Percentiles rank a stretch among this genome's conserved stretches.
Evolutionary conservation across 2,329 filamentous ascomycete genomes (phyloP).

Genomic region (Fusarium azukiicola): DNA sequence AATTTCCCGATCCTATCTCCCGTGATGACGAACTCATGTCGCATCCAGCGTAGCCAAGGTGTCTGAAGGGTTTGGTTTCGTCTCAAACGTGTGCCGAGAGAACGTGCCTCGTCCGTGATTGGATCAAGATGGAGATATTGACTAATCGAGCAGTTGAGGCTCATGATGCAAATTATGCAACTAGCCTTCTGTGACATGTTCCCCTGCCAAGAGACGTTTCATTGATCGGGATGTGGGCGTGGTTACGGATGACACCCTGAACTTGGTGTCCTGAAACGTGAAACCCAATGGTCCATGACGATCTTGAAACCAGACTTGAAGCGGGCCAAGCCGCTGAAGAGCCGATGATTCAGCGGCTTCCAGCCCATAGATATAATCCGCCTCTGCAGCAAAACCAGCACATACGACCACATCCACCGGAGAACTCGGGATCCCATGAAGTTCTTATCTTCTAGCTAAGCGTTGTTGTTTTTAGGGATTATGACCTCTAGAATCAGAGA

Average conservation of each 20-base stretch:
- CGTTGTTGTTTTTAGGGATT: too few relatives aligned
- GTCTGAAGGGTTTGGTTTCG: conserved; percentile 15
- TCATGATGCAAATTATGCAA: conserved; percentile 2
- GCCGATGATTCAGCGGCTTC: not conserved
- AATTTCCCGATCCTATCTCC: not conserved
- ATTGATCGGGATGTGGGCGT: conserved; percentile 11
- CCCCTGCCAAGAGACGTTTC: not conserved
- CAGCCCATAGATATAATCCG: not conserved
- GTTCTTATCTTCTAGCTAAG: too few relatives aligned
- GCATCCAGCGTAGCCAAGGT: conserved; percentile 9
- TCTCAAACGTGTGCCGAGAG: conserved; percentile 19
- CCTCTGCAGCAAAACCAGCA: too few relatives aligned
- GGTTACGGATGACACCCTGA: not conserved
- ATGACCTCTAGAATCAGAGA: too few relatives aligned
- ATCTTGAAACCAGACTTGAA: conserved; percentile 11
- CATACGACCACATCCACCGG: too few relatives aligned
- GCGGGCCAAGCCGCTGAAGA: not conserved
- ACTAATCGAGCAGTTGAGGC: not conserved
- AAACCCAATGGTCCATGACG: not conserved
- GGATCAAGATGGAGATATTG: not conserved
- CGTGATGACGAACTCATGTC: conserved; percentile 12
- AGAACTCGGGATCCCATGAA: too few relatives aligned
- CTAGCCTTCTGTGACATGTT: not conserved
- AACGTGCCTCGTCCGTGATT: not conserved
- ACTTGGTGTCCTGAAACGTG: not conserved